Base-by-base conservation (phyloP, 352 stramenopile species). In the Globisporangium okanoganense region DNA sequence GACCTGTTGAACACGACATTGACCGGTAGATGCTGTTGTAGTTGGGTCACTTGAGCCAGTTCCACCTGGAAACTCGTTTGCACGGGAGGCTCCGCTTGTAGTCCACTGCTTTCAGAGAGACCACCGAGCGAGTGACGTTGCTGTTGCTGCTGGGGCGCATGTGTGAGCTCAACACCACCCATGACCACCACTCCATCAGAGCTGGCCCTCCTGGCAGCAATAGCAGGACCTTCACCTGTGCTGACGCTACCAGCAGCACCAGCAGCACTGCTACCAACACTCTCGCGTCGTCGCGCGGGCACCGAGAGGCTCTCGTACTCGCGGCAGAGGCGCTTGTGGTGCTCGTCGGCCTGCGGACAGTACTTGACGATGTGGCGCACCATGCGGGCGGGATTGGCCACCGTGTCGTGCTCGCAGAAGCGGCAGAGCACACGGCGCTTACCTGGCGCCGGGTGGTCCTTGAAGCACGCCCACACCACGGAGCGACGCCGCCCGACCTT, bases 391-490 rank as follows among this genome's bases (percentile, higher is more conserved):
- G 73, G 73, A 41, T 78, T 78, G 31, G 73, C 73, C 31, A 82
- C 73, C 25, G 71, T 70, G 59, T 82, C 73, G 52, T 76, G 73
- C 16, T 70, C 61, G 44, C 73, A 82, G 59, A 82, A 76, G 50
- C 70, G 73, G 53, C 73, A 82, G n/a, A 82, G 57, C 67, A 78
- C 73, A 55, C 73, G 73, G 29, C 73, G 70, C 61, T 72, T 74
- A 55, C 63, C 62, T 0, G 70, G 71, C 58, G 49, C 44, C 22
- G 64, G 53, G 33, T 78, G 68, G 36, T 81, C 68, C 44, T 67
- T 57, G 45, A 81, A 81, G 57, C 73, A 81, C 63, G 65, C 59
- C 73, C 73, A 81, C 3, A 81, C 73, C 27, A 72, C 73, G 29
- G 70, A 81, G 57, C 73, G 73, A 1, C 70, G 70, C 18, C 73